Percentiles rank a stretch among this genome's conserved stretches.
phyloP scores from a whole-genome alignment of 2,329 filamentous ascomycete species.

The Venturia carpophila region DNA sequence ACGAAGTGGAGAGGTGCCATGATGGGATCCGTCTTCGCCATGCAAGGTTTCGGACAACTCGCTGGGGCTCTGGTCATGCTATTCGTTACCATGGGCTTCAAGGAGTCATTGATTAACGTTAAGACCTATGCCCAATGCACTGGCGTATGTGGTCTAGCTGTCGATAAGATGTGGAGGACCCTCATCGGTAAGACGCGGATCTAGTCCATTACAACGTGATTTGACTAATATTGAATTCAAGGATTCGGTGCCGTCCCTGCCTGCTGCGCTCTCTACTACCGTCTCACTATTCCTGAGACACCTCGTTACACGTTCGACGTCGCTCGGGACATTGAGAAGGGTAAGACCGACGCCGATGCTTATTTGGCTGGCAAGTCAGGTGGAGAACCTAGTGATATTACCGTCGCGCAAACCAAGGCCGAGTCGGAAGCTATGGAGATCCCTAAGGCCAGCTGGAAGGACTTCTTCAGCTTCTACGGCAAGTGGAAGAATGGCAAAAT shows the following conservation, averaged over 20 bases:
- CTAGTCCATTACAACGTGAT: neutral
- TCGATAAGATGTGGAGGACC: conserved; percentile 81
- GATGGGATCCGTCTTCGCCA: conserved; percentile 80
- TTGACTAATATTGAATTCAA: neutral
- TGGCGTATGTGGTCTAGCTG: conserved; percentile 56
- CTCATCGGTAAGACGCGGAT: conserved; percentile 50
- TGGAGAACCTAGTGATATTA: neutral
- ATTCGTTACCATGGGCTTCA: conserved; percentile 66
- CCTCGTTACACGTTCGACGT: conserved; percentile 84
- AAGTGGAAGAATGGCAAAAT: conserved; percentile 65
- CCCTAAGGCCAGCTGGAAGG: conserved; percentile 36
- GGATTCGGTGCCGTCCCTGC: conserved; percentile 67
- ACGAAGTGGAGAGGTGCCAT: conserved; percentile 80
- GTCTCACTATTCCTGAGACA: conserved; percentile 79
- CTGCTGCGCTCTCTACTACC: conserved; percentile 75
- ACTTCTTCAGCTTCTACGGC: conserved; percentile 64
- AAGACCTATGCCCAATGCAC: conserved; percentile 50
- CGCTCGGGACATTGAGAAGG: conserved; percentile 51
- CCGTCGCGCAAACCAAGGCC: conserved; percentile 4
- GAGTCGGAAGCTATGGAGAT: conserved; percentile 25
- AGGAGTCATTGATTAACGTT: conserved; percentile 50
- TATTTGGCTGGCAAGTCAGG: conserved; percentile 14
- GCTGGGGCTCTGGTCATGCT: conserved; percentile 67
- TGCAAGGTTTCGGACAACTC: conserved; percentile 79
- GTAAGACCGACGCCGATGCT: conserved; percentile 8